phyloP scores from a whole-genome alignment of 495 filamentous ascomycete genomes.

The Hypoxylon lienhwacheense region DNA sequence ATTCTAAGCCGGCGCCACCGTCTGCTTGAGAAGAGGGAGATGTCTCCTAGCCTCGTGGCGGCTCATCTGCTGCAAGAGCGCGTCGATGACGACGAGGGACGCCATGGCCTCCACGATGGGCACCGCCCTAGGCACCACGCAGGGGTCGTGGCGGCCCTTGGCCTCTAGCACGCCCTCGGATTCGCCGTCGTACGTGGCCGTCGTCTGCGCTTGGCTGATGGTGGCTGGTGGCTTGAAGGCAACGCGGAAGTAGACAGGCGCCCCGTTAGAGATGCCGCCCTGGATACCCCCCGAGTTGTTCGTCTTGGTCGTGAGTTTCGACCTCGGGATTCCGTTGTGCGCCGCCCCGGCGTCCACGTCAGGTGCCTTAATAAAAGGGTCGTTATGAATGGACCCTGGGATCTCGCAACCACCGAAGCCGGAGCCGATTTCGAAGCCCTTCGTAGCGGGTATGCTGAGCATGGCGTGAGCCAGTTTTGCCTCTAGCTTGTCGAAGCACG shows the following conservation, averaged over 20 bases:
- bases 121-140: conserved; percentile 89
- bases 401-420: conserved; percentile 88
- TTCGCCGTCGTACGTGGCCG: conserved; percentile 72
- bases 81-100: conserved; percentile 86
- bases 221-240: conserved; percentile 96
- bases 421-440: conserved; percentile 95
- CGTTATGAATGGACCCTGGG: conserved; percentile 90
- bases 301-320: conserved; percentile 79
- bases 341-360: conserved; percentile 46
- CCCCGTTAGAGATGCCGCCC: conserved; percentile 94
- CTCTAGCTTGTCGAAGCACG: conserved; percentile 95
- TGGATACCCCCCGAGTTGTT: conserved; percentile 98
- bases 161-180: conserved; percentile 79
- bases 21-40: conserved; percentile 32
- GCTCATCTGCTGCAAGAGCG: conserved; percentile 82
- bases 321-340: conserved; percentile 43
- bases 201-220: conserved; percentile 88
- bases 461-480: conserved; percentile 93
- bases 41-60: conserved; percentile 58
- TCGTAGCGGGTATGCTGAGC: conserved; percentile 95
- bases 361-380: conserved; percentile 69
- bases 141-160: conserved; percentile 95
- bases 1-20: conserved; percentile 21
- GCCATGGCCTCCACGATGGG: conserved; percentile 98
- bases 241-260: conserved; percentile 91